Percentiles rank a stretch among this genome's conserved stretches.
Conservation (phyloP, 371 early-diverging fungal genomes). For the Rhizopus stolonifer region DNA sequence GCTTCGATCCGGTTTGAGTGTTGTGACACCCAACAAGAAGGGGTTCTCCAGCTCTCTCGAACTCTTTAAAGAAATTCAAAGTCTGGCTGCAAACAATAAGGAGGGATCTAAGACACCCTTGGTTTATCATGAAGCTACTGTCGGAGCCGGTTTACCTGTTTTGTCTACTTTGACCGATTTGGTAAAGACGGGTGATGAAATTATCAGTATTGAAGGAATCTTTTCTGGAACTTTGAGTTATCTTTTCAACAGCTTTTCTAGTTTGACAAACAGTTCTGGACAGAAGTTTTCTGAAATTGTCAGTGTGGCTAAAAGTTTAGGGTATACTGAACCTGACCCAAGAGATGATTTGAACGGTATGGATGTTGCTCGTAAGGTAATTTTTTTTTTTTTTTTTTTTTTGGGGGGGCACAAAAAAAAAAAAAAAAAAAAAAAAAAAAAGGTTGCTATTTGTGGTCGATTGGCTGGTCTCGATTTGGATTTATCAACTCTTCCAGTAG, state of each 20-base stretch:
- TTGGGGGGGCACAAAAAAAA: too few species aligned
- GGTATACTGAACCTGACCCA: slow-evolving; percentile 98
- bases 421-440: background rate
- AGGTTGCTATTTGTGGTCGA: slow-evolving; percentile 87
- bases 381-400: too few species aligned
- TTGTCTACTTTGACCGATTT: slow-evolving; percentile 87
- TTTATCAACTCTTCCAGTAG: slow-evolving; percentile 76
- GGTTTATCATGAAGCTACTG: slow-evolving; percentile 92
- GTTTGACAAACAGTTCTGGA: slow-evolving; percentile 44
- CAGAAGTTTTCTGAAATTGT: slow-evolving; percentile 86
- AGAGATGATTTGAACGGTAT: slow-evolving; percentile 97
- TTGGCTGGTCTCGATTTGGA: slow-evolving; percentile 79
- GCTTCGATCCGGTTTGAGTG: slow-evolving; percentile 75
- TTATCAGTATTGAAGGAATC: slow-evolving; percentile 92
- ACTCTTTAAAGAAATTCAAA: slow-evolving; percentile 73
- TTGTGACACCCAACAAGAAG: slow-evolving; percentile 98
- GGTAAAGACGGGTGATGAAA: slow-evolving; percentile 89
- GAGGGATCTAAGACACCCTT: slow-evolving; percentile 35
- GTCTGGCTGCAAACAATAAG: slow-evolving; percentile 42
- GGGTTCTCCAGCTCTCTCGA: slow-evolving; percentile 77
- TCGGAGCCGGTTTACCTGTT: slow-evolving; percentile 98
- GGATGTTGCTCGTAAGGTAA: slow-evolving; percentile 97
- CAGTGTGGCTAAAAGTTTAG: slow-evolving; percentile 83
- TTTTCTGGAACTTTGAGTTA: slow-evolving; percentile 95
- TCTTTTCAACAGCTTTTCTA: slow-evolving; percentile 94